Conservation (phyloP, 106 monocot genomes). For the Acanthochlamys bracteata region DNA sequence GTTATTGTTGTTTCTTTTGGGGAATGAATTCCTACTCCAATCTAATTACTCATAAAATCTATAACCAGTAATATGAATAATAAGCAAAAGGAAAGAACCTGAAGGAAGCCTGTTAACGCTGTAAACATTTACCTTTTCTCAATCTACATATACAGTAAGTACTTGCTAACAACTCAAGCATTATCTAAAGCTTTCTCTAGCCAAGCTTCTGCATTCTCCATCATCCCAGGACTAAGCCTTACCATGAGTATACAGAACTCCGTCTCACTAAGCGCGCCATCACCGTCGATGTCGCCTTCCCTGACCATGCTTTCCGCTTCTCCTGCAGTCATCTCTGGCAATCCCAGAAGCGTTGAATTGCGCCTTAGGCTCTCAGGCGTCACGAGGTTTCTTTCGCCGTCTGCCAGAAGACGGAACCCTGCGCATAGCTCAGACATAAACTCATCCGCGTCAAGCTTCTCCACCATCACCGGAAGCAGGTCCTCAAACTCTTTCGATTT, state of each 20-base stretch:
- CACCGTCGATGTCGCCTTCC: slow-evolving; percentile 77
- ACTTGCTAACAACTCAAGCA: too few relatives aligned
- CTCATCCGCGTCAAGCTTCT: slow-evolving; percentile 21
- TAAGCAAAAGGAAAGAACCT: too few relatives aligned
- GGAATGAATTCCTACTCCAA: too few relatives aligned
- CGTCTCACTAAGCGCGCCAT: slow-evolving; percentile 53
- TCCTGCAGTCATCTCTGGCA: slow-evolving; percentile 49
- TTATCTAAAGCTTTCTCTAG: slow-evolving; percentile 41
- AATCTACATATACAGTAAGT: too few relatives aligned
- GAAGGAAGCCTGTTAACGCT: too few relatives aligned
- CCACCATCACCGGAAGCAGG: slow-evolving; percentile 25
- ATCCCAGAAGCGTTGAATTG: slow-evolving; percentile 27
- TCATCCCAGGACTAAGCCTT: slow-evolving; percentile 63
- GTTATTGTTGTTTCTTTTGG: too few relatives aligned
- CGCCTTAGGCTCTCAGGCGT: slow-evolving; percentile 16
- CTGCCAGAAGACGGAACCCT: slow-evolving; percentile 17
- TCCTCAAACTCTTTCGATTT: slow-evolving; percentile 21
- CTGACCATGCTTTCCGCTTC: slow-evolving; percentile 69
- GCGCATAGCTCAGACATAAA: slow-evolving; percentile 26
- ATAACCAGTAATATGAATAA: too few relatives aligned
- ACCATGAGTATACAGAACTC: slow-evolving; percentile 93
- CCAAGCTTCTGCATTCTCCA: slow-evolving; percentile 53
- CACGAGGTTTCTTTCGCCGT: slow-evolving; percentile 4
- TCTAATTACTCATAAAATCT: too few relatives aligned
- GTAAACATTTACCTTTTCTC: too few relatives aligned